These are phyloP conservation scores for Penicillium taxi DNA, from an alignment of 495 filamentous ascomycete genomes.

Conservation along the genomic window DNA sequence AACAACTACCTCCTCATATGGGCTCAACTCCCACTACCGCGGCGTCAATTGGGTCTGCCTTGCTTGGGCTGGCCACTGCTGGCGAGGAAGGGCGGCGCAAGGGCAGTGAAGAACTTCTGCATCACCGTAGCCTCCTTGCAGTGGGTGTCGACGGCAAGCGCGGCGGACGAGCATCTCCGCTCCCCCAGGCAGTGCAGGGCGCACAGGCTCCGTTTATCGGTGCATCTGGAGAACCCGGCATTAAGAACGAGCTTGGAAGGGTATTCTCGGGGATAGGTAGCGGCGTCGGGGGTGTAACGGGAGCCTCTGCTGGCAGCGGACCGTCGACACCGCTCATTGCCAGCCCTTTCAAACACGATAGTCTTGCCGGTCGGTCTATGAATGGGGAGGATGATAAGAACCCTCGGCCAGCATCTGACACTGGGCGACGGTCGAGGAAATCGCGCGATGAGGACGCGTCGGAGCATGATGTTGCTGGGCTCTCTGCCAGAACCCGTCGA, in stretches of 20 bases:
- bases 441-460: constrained; percentile 51
- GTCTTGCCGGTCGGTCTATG: constrained; percentile 25
- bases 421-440: constrained; percentile 48
- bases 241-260: constrained; percentile 85
- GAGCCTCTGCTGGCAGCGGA: constrained; percentile 45
- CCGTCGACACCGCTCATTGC: constrained; percentile 47
- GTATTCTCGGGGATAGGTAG: constrained; percentile 90
- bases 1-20: constrained; percentile 26
- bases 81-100: constrained; percentile 39
- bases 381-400: constrained; percentile 37
- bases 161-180: constrained; percentile 57
- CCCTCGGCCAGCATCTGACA: constrained; percentile 43
- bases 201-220: constrained; percentile 71
- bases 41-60: constrained; percentile 15
- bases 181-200: constrained; percentile 88
- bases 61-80: constrained; percentile 19
- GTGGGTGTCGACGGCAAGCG: constrained; percentile 39
- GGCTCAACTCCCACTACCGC: constrained; percentile 14
- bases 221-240: constrained; percentile 68
- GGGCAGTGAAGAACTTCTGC: constrained; percentile 51
- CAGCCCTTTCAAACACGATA: constrained; percentile 48
- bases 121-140: constrained; percentile 39
- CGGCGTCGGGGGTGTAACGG: constrained; percentile 58
- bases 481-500: constrained; percentile 48
- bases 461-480: constrained; percentile 53